Percentiles rank a stretch among this genome's conserved stretches.
phyloP scores from a whole-genome alignment of 2,329 filamentous ascomycete species.

The Pyricularia pennisetigena region DNA sequence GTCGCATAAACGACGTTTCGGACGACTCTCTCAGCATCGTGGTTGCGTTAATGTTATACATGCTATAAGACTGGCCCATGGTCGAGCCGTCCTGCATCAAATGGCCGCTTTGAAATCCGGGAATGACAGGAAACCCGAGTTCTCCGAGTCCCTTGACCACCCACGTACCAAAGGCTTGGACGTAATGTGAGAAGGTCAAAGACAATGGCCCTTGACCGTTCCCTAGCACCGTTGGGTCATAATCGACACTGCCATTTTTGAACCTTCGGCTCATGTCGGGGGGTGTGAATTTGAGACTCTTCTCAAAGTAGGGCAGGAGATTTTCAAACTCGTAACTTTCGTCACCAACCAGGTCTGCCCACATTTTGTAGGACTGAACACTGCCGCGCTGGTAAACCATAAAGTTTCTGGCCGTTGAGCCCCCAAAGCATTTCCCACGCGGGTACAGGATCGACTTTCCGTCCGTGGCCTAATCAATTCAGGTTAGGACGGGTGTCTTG shows the following conservation, averaged over 20 bases:
- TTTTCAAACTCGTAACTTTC: slow-evolving; percentile 17
- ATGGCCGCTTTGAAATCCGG: slow-evolving; percentile 24
- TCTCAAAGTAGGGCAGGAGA: slow-evolving; percentile 21
- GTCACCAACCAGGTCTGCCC: slow-evolving; percentile 22
- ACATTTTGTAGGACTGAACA: slow-evolving; percentile 15
- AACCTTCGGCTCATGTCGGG: slow-evolving; percentile 4
- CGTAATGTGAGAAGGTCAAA: slow-evolving; percentile 17
- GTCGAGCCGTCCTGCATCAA: slow-evolving; percentile 20
- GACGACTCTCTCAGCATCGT: slow-evolving; percentile 22
- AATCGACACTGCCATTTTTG: slow-evolving; percentile 15
- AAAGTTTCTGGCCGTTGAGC: slow-evolving; percentile 17
- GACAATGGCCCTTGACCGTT: slow-evolving; percentile 15
- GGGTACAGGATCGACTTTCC: slow-evolving; percentile 23
- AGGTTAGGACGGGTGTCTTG: slow-evolving; percentile 7
- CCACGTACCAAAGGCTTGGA: slow-evolving; percentile 13
- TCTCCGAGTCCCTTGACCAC: slow-evolving; percentile 22
- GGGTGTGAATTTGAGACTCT: slow-evolving; percentile 11
- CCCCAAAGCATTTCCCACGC: slow-evolving; percentile 24
- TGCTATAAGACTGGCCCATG: slow-evolving; percentile 17
- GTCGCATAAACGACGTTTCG: slow-evolving; percentile 24
- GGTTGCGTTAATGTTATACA: slow-evolving; percentile 4
- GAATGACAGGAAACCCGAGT: slow-evolving; percentile 24
- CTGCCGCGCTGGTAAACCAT: slow-evolving; percentile 18
- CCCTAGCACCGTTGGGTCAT: slow-evolving; percentile 16
- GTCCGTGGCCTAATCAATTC: slow-evolving; percentile 11